These are phyloP conservation scores for Insectozyma bohioensis DNA, from an alignment of 1,139 yeast species.

Conservation along the genomic window DNA sequence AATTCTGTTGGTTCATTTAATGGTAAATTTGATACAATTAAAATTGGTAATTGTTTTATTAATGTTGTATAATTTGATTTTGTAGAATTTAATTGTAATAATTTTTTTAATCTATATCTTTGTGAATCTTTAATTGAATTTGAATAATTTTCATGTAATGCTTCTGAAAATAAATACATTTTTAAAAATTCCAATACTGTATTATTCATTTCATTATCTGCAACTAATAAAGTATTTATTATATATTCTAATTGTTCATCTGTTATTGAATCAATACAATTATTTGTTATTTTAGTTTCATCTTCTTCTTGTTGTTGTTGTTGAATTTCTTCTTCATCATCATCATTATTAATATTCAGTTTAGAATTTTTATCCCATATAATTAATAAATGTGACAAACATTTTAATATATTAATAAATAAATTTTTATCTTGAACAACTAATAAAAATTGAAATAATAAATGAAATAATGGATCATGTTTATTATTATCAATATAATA, in stretches of 20 bases:
- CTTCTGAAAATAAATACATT: constrained; percentile 40
- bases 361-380: constrained; percentile 23
- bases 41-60: constrained; percentile 57
- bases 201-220: constrained; percentile 36
- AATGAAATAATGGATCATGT: constrained; percentile 60
- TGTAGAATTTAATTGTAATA: constrained; percentile 29
- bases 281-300: constrained; percentile 27
- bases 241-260: constrained; percentile 32
- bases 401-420: constrained; percentile 43
- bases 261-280: constrained; percentile 43
- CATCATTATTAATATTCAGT: constrained; percentile 13
- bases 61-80: constrained; percentile 48
- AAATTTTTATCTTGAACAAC: constrained; percentile 56
- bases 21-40: constrained; percentile 45
- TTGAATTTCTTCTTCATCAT: constrained; percentile 36
- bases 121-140: constrained; percentile 35
- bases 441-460: constrained; percentile 47
- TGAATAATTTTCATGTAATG: constrained; percentile 33
- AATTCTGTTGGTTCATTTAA: constrained; percentile 25
- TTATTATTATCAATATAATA: constrained; percentile 72
- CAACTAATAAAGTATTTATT: constrained; percentile 32
- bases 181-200: constrained; percentile 40
- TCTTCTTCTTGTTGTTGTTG: constrained; percentile 19
- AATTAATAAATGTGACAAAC: constrained; percentile 42
- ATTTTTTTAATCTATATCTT: constrained; percentile 29